phyloP scores from a whole-genome alignment of 768 basidiomycete genomes.

The Agaricus bisporus region DNA sequence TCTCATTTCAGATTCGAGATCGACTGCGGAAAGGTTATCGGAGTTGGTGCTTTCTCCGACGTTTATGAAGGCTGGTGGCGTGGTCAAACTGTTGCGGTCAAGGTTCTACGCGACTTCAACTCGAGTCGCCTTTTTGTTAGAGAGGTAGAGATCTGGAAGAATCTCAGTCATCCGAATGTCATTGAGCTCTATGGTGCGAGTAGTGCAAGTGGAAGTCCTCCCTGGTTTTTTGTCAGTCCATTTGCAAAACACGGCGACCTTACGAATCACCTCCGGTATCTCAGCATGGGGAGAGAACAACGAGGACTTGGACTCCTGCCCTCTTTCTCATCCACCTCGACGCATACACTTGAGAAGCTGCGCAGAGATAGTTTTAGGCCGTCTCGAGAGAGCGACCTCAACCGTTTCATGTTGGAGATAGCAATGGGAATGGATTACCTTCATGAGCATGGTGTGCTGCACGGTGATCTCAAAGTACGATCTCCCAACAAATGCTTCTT shows the following conservation, averaged over 20 bases:
- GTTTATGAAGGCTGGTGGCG: conserved; percentile 78
- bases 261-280: conserved; percentile 39
- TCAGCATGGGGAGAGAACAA: conserved; percentile 7
- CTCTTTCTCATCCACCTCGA: conserved; percentile 3
- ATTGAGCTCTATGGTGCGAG: conserved; percentile 75
- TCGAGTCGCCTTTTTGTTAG: conserved; percentile 60
- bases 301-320: conserved; percentile 14
- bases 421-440: conserved; percentile 84
- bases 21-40: conserved; percentile 61
- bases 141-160: conserved; percentile 70
- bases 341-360: background rate
- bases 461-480: conserved; percentile 74
- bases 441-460: conserved; percentile 60
- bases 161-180: conserved; percentile 62
- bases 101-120: conserved; percentile 59
- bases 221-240: conserved; percentile 77
- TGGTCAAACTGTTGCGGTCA: conserved; percentile 60
- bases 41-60: conserved; percentile 69
- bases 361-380: background rate
- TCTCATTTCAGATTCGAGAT: conserved; percentile 58
- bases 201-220: conserved; percentile 59
- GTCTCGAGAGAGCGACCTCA: conserved; percentile 34
- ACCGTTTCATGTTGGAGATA: conserved; percentile 68
- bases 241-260: conserved; percentile 65
- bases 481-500: background rate